Percentiles rank a stretch among this genome's conserved stretches.
Conservation (phyloP, 75 land plant genomes). For the Cunninghamia lanceolata region DNA sequence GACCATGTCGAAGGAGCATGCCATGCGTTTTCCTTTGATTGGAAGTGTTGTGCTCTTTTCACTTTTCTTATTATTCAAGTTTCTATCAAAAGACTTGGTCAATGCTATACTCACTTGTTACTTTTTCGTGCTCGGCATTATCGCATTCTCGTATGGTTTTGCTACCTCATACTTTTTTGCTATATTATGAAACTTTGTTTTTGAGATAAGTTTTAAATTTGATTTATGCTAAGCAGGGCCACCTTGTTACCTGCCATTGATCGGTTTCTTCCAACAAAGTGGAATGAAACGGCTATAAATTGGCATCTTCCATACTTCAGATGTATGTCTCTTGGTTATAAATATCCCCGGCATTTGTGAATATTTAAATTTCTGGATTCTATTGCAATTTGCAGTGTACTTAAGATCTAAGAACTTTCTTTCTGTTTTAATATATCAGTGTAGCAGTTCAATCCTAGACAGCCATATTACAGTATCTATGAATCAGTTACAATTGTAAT, state of each 20-base stretch:
- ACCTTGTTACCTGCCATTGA: constrained; percentile 82
- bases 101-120: constrained; percentile 88
- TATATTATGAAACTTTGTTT: neutral
- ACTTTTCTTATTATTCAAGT: constrained; percentile 93
- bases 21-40: constrained; percentile 96
- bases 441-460: neutral
- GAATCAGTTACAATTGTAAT: constrained; percentile 1
- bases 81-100: constrained; percentile 94
- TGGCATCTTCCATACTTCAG: constrained; percentile 73
- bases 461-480: neutral
- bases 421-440: neutral
- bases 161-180: neutral
- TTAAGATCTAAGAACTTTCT: neutral
- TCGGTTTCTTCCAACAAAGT: constrained; percentile 61
- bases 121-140: constrained; percentile 91
- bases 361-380: neutral
- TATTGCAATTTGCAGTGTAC: neutral
- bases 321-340: constrained; percentile 30
- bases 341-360: neutral
- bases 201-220: neutral
- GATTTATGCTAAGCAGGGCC: constrained; percentile 48
- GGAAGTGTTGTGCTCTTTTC: constrained; percentile 96
- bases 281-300: constrained; percentile 62
- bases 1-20: constrained; percentile 98
- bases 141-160: constrained; percentile 84